A percentile compares a stretch with the other conserved stretches of the same genome.
These are phyloP conservation scores for Debaryomycetaceae sp. DNA, from an alignment of 1,139 yeast species.

Conservation along the genomic window DNA sequence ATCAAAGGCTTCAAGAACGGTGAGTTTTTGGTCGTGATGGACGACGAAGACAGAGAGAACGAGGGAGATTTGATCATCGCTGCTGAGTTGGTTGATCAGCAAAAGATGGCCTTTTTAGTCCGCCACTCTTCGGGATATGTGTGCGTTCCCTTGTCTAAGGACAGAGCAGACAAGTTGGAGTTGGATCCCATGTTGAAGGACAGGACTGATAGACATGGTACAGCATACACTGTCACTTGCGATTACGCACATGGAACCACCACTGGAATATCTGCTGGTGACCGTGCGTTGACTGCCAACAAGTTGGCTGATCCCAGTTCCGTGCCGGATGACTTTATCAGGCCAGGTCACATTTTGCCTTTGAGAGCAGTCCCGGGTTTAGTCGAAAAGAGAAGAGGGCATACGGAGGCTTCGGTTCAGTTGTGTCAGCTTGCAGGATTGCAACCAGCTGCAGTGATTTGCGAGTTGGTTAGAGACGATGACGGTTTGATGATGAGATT, in stretches of 20 bases:
- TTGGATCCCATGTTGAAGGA: constrained; percentile 74
- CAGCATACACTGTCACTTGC: constrained; percentile 93
- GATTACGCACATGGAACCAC: constrained; percentile 85
- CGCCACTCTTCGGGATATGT: constrained; percentile 89
- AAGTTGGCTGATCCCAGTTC: constrained; percentile 62
- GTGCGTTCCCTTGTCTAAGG: constrained; percentile 81
- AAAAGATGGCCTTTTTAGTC: constrained; percentile 92
- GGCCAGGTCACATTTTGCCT: constrained; percentile 95
- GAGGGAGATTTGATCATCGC: constrained; percentile 97
- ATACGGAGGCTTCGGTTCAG: constrained; percentile 96
- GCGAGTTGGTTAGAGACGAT: constrained; percentile 89
- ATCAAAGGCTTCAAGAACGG: constrained; percentile 79
- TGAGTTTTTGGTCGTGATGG: constrained; percentile 90
- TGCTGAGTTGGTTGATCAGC: constrained; percentile 74
- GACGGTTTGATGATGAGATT: constrained; percentile 97
- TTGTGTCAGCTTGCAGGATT: constrained; percentile 73
- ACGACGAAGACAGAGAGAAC: constrained; percentile 92
- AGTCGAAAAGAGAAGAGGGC: constrained; percentile 82
- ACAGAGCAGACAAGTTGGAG: constrained; percentile 73
- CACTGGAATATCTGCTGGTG: constrained; percentile 96
- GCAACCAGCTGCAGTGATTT: constrained; percentile 86
- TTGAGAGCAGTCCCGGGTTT: constrained; percentile 88
- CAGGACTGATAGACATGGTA: constrained; percentile 83
- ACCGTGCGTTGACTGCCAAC: constrained; percentile 80
- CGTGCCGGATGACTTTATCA: constrained; percentile 63